phyloP scores from a whole-genome alignment of 306 rosid species.

The Glycine tomentella region DNA sequence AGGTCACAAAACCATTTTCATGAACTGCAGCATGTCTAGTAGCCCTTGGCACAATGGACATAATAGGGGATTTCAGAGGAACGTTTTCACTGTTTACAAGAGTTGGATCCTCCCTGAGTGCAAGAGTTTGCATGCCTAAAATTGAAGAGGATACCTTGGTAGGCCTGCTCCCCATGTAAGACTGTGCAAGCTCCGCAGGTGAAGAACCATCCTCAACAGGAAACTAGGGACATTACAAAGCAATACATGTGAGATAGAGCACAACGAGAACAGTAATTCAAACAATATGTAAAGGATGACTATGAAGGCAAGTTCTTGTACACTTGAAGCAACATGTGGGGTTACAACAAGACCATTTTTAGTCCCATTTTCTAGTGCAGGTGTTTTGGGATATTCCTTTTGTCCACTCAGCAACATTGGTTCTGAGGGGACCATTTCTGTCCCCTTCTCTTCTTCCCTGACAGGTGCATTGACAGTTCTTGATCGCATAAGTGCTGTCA shows the following conservation, averaged over 20 bases:
- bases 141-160: slow-evolving; percentile 65
- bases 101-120: slow-evolving; percentile 51
- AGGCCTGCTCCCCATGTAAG: slow-evolving; percentile 89
- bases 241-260: slow-evolving; percentile 43
- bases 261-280: slow-evolving; percentile 14
- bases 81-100: slow-evolving; percentile 47
- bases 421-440: slow-evolving; percentile 54
- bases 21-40: slow-evolving; percentile 55
- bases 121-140: slow-evolving; percentile 55
- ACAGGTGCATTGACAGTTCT: slow-evolving; percentile 63
- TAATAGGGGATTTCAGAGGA: slow-evolving; percentile 54
- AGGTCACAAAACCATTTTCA: slow-evolving; percentile 78
- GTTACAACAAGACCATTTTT: slow-evolving; percentile 54
- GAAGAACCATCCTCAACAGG: slow-evolving; percentile 81
- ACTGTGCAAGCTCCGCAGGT: slow-evolving; percentile 90
- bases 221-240: slow-evolving; percentile 62
- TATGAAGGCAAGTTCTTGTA: slow-evolving; percentile 49
- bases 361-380: slow-evolving; percentile 52
- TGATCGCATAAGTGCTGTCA: slow-evolving; percentile 83
- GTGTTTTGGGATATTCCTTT: slow-evolving; percentile 51
- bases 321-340: slow-evolving; percentile 59
- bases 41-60: slow-evolving; percentile 67
- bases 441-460: slow-evolving; percentile 56
- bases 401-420: slow-evolving; percentile 46
- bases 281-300: slow-evolving; percentile 9